phyloP scores from a whole-genome alignment of 768 basidiomycete genomes.

The Suillus sp. region DNA sequence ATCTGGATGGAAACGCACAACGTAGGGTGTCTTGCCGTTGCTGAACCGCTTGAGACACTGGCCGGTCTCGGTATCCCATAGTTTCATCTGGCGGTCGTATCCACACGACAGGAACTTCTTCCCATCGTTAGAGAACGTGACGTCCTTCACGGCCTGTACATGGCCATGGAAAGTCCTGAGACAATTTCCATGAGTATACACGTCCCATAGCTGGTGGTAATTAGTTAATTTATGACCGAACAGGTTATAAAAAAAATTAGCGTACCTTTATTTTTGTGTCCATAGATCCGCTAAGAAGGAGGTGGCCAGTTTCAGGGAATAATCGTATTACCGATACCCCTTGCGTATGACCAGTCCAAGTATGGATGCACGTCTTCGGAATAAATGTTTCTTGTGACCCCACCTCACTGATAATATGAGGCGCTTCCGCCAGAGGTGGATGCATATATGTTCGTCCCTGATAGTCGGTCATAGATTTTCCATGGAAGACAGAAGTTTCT shows the following conservation, averaged over 20 bases:
- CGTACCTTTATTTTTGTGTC: constrained; percentile 96
- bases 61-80: constrained; percentile 99
- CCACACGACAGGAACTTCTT: constrained; percentile 86
- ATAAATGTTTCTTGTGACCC: constrained; percentile 92
- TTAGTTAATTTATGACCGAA: constrained; percentile 12
- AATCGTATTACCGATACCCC: constrained; percentile 92
- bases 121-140: constrained; percentile 94
- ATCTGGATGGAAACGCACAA: constrained; percentile 94
- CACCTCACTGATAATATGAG: constrained; percentile 75
- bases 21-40: constrained; percentile 97
- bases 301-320: constrained; percentile 91
- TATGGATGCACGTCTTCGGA: constrained; percentile 94
- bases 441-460: constrained; percentile 99
- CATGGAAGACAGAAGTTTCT: constrained; percentile 95
- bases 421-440: constrained; percentile 86
- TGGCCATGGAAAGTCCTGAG: constrained; percentile 97
- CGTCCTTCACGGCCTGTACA: constrained; percentile 93
- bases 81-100: constrained; percentile 97
- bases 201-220: constrained; percentile 85
- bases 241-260: constrained; percentile 9
- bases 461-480: constrained; percentile 95
- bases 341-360: constrained; percentile 97
- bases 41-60: constrained; percentile 96
- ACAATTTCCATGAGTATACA: constrained; percentile 96
- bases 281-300: constrained; percentile 93